phyloP scores from a whole-genome alignment of 345 rosid genomes.

The Citrus sp. region DNA sequence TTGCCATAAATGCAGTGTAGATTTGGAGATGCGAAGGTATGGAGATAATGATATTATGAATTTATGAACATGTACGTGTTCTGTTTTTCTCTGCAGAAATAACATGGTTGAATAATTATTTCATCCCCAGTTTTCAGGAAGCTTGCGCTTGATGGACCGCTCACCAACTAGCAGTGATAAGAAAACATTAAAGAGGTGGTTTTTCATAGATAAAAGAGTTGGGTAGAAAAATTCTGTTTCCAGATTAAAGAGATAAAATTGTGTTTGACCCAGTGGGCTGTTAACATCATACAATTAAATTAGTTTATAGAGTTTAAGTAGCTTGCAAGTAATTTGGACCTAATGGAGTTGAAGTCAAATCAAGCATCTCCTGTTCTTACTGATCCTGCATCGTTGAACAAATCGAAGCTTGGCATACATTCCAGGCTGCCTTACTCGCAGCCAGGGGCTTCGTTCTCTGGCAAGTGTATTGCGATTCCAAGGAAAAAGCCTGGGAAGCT shows the following conservation, averaged over 20 bases:
- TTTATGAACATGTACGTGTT: not conserved
- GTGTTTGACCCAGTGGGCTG: slow-evolving; percentile 14
- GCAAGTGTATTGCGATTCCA: slow-evolving; percentile 42
- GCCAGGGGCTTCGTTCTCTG: slow-evolving; percentile 45
- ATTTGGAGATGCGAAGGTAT: slow-evolving; percentile 71
- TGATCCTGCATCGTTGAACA: slow-evolving; percentile 58
- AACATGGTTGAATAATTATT: not conserved
- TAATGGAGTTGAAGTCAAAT: slow-evolving; percentile 67
- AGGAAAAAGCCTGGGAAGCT: slow-evolving; percentile 61
- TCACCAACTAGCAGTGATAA: slow-evolving; percentile 61
- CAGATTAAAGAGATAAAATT: not conserved
- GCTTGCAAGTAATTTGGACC: slow-evolving; percentile 24
- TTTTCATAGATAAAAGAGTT: slow-evolving; percentile 83
- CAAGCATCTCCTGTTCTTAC: slow-evolving; percentile 73
- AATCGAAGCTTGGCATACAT: slow-evolving; percentile 61
- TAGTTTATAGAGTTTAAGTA: slow-evolving; percentile 15
- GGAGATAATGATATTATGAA: not conserved
- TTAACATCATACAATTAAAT: slow-evolving; percentile 2
- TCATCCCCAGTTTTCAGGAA: slow-evolving; percentile 44
- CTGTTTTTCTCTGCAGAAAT: not conserved
- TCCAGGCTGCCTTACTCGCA: slow-evolving; percentile 44
- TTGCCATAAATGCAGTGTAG: slow-evolving; percentile 40
- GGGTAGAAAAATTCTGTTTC: slow-evolving; percentile 38
- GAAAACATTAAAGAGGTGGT: slow-evolving; percentile 94
- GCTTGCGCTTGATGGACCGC: slow-evolving; percentile 64